Percentiles rank a stretch among this genome's conserved stretches.
Evolutionary conservation across 2,329 filamentous ascomycete genomes (phyloP).

Genomic region (Calonectria multiphialidica): DNA sequence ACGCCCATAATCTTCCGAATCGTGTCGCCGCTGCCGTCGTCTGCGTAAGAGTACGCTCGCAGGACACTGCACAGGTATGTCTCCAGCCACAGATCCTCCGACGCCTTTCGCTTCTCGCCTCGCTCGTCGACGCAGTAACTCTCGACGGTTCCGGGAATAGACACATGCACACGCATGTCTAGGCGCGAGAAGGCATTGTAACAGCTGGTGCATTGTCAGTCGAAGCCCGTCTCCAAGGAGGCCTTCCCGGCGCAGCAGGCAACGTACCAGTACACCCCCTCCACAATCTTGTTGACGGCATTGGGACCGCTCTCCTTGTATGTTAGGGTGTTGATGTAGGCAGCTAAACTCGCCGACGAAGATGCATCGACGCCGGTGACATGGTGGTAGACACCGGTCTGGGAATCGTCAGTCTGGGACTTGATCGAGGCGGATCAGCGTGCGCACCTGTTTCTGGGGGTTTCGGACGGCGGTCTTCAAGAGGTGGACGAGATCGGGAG

Average conservation of each 20-base stretch:
- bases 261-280: conserved; percentile 90
- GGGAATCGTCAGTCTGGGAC: conserved; percentile 32
- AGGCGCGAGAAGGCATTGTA: conserved; percentile 99
- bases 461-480: conserved; percentile 78
- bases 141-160: conserved; percentile 95
- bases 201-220: conserved; percentile 64
- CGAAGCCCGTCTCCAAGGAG: conserved; percentile 39
- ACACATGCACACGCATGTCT: conserved; percentile 98
- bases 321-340: conserved; percentile 98
- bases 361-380: conserved; percentile 97
- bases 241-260: neutral
- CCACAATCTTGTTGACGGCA: conserved; percentile 83
- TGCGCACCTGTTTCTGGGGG: conserved; percentile 65
- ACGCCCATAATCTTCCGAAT: conserved; percentile 99
- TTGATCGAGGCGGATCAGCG: conserved; percentile 27
- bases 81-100: conserved; percentile 95
- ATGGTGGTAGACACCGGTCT: conserved; percentile 97
- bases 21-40: conserved; percentile 92
- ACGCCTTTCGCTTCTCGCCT: conserved; percentile 92
- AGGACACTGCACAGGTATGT: conserved; percentile 97
- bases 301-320: conserved; percentile 86
- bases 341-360: conserved; percentile 94
- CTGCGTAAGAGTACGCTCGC: conserved; percentile 94
- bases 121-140: conserved; percentile 98
- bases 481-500: conserved; percentile 94